These are phyloP conservation scores for Dalbergia cultrata DNA, from an alignment of 306 rosid genomes.

Conservation along the genomic window DNA sequence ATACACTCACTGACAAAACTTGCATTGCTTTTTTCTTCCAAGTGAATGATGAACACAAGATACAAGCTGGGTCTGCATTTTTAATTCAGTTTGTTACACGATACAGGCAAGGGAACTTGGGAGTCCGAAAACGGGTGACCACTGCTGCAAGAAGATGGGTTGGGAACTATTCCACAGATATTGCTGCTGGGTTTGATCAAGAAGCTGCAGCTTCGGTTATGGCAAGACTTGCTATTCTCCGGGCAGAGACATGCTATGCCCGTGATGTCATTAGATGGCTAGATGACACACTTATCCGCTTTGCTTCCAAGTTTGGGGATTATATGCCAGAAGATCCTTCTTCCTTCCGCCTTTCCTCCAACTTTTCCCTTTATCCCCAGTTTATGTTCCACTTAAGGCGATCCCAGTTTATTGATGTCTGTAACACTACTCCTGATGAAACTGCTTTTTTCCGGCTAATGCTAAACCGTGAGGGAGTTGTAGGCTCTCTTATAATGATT, in stretches of 20 bases:
- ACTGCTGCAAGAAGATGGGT: constrained; percentile 98
- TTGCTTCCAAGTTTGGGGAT: constrained; percentile 89
- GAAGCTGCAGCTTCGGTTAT: constrained; percentile 91
- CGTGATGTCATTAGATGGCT: constrained; percentile 93
- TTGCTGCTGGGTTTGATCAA: constrained; percentile 90
- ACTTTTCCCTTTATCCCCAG: constrained; percentile 89
- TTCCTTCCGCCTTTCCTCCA: constrained; percentile 77
- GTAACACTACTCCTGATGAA: constrained; percentile 84
- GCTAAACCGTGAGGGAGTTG: constrained; percentile 89
- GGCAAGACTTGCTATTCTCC: constrained; percentile 86
- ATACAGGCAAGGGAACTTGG: constrained; percentile 78
- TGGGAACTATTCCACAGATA: constrained; percentile 73
- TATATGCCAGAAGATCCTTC: constrained; percentile 88
- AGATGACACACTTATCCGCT: constrained; percentile 73
- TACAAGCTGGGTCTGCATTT: constrained; percentile 84
- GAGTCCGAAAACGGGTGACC: constrained; percentile 74
- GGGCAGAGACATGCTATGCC: constrained; percentile 77
- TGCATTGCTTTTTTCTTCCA: constrained; percentile 92
- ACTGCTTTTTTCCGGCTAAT: constrained; percentile 84
- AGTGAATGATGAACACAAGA: constrained; percentile 66
- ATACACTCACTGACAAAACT: constrained; percentile 72
- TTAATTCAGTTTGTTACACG: constrained; percentile 78
- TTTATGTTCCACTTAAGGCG: constrained; percentile 89
- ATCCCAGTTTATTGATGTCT: constrained; percentile 91
- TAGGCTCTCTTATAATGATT: constrained; percentile 89